Evolutionary conservation across 2,329 filamentous ascomycete genomes (phyloP).

Genomic region (Aspergillus japonicus): DNA sequence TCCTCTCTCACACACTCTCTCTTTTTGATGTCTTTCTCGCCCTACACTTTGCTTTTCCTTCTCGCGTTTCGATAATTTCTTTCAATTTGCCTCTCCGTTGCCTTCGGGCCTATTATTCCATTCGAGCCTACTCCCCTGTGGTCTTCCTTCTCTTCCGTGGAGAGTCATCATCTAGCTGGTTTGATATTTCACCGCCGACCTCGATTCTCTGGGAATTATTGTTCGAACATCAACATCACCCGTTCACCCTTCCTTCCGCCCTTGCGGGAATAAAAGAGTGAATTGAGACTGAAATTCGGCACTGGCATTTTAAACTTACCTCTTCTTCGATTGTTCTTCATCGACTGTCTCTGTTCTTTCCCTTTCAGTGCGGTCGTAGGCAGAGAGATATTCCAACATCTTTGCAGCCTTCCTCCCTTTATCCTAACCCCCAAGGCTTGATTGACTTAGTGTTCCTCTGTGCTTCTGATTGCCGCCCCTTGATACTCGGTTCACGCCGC

Average conservation of each 20-base stretch:
- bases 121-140: constrained; percentile 5
- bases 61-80: neutral
- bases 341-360: neutral
- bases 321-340: neutral
- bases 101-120: neutral
- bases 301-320: constrained; percentile 6
- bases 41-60: neutral
- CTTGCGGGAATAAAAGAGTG: constrained; percentile 17
- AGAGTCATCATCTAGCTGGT: constrained; percentile 8
- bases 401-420: constrained; percentile 17
- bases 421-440: constrained; percentile 6
- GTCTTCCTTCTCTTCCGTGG: constrained; percentile 11
- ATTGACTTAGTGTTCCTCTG: constrained; percentile 5
- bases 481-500: constrained; percentile 21
- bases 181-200: constrained; percentile 18
- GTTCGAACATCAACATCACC: constrained; percentile 13
- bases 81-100: neutral
- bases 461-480: constrained; percentile 10
- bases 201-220: constrained; percentile 11
- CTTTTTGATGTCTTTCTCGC: constrained; percentile 3
- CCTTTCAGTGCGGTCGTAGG: neutral
- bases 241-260: constrained; percentile 16
- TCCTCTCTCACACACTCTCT: constrained; percentile 11
- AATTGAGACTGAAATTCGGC: constrained; percentile 15
- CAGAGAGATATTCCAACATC: constrained; percentile 4